Evolutionary conservation across 768 basidiomycete species (phyloP).

Genomic region (Coprinopsis sp.): DNA sequence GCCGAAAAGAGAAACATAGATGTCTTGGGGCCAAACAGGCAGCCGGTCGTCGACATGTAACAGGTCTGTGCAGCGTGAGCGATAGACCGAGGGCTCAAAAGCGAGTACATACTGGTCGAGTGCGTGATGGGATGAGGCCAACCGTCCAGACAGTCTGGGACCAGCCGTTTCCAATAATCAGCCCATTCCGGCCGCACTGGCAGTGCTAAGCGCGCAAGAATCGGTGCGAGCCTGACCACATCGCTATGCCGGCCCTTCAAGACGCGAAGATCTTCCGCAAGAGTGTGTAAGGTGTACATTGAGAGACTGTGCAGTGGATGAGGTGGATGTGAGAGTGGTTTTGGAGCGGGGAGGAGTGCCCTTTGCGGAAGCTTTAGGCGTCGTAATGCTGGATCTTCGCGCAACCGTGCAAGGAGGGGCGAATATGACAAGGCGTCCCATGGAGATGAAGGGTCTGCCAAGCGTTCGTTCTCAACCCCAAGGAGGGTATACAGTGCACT

Average conservation of each 20-base stretch:
- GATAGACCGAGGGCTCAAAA: no score
- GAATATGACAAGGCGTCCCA: slow-evolving; percentile 41
- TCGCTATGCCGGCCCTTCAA: slow-evolving; percentile 50
- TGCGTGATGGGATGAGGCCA: slow-evolving; percentile 43
- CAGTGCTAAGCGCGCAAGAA: slow-evolving; percentile 59
- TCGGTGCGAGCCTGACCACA: slow-evolving; percentile 51
- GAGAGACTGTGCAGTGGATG: slow-evolving; percentile 37
- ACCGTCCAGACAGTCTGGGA: slow-evolving; percentile 52
- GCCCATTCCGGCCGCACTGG: slow-evolving; percentile 80
- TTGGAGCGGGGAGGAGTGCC: slow-evolving; percentile 17
- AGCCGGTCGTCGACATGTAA: slow-evolving; percentile 64
- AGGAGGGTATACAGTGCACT: slow-evolving; percentile 49
- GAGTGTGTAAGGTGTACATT: slow-evolving; percentile 70
- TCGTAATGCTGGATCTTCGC: slow-evolving; percentile 56
- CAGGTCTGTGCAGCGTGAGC: slow-evolving; percentile 29
- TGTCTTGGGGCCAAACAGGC: slow-evolving; percentile 75
- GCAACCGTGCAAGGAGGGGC: slow-evolving; percentile 41
- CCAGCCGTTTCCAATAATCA: slow-evolving; percentile 87
- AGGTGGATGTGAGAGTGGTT: slow-evolving; percentile 39
- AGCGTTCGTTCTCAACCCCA: slow-evolving; percentile 25
- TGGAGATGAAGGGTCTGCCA: slow-evolving; percentile 19
- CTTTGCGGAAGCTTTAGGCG: slow-evolving; percentile 29
- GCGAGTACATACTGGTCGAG: no score
- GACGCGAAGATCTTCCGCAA: slow-evolving; percentile 68
- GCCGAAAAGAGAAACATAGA: slow-evolving; percentile 60